phyloP scores from a whole-genome alignment of 768 basidiomycete genomes.

The Macrolepiota albuminosa region DNA sequence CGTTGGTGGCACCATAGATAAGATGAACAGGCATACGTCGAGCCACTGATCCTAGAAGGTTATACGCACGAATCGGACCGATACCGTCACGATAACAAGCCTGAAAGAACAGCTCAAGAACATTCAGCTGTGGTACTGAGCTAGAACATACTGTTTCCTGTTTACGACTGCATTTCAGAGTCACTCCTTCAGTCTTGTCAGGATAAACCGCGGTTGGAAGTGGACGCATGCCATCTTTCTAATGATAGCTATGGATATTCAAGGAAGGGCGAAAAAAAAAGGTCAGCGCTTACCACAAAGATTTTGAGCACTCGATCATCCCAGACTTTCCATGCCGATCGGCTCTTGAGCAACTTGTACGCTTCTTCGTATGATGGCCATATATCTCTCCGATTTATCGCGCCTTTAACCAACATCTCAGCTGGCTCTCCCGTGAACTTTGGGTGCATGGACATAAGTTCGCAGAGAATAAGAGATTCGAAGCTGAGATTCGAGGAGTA shows the following conservation, averaged over 20 bases:
- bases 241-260: neutral
- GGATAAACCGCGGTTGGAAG: constrained; percentile 40
- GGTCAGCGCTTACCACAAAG: constrained; percentile 31
- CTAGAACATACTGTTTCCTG: constrained; percentile 38
- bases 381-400: constrained; percentile 38
- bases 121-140: too few species aligned
- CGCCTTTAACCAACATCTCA: constrained; percentile 24
- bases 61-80: constrained; percentile 28
- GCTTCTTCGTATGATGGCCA: constrained; percentile 52
- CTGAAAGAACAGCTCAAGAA: constrained; percentile 16
- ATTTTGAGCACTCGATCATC: constrained; percentile 41
- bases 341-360: constrained; percentile 28
- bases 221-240: constrained; percentile 39
- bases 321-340: constrained; percentile 42
- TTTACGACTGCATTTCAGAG: constrained; percentile 39
- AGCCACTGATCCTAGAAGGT: constrained; percentile 26
- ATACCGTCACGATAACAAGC: constrained; percentile 38
- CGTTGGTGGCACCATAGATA: constrained; percentile 41
- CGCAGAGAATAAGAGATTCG: constrained; percentile 36
- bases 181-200: constrained; percentile 40
- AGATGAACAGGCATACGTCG: constrained; percentile 36
- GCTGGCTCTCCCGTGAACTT: constrained; percentile 10
- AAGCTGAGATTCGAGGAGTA: constrained; percentile 36
- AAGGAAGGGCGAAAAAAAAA: neutral
- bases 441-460: constrained; percentile 35